These are phyloP conservation scores for Xylariomycetidae sp. DNA, from an alignment of 2,329 filamentous ascomycete species.

Conservation along the genomic window DNA sequence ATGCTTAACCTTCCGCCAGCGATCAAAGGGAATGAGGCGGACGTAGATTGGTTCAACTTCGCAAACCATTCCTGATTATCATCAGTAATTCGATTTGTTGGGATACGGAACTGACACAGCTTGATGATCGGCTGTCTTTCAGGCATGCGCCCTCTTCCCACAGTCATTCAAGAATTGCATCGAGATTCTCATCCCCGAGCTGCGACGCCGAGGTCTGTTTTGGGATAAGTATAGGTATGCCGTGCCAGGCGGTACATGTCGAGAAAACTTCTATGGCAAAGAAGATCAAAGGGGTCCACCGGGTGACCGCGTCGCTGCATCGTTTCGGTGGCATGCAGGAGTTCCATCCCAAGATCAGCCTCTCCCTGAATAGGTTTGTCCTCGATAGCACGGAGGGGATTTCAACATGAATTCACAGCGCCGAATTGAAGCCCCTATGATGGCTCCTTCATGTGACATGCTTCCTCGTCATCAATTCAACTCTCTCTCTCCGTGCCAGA, in stretches of 20 bases:
- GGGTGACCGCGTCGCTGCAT: constrained; percentile 47
- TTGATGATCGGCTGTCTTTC: no score
- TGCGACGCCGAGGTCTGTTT: constrained; percentile 54
- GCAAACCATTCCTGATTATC: no score
- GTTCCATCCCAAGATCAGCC: constrained; percentile 23
- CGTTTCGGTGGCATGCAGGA: constrained; percentile 38
- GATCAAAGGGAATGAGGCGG: no score
- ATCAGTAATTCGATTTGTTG: no score
- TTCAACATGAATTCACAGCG: no score
- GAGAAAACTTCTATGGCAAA: constrained; percentile 55
- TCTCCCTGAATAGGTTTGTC: constrained; percentile 28
- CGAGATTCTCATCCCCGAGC: constrained; percentile 60
- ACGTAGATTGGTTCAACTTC: constrained; percentile 73
- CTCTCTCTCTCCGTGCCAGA: no score
- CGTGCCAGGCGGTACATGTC: constrained; percentile 53
- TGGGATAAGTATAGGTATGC: constrained; percentile 49
- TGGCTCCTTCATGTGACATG: no score
- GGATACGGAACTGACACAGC: no score
- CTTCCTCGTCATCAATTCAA: no score
- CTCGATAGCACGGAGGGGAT: no score
- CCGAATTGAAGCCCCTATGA: no score
- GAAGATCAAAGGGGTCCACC: constrained; percentile 45
- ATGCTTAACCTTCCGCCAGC: no score
- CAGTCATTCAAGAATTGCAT: constrained; percentile 65
- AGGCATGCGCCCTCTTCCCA: constrained; percentile 63